Conservation (phyloP, 805 yeast genomes). For the Yarrowia sp. region DNA sequence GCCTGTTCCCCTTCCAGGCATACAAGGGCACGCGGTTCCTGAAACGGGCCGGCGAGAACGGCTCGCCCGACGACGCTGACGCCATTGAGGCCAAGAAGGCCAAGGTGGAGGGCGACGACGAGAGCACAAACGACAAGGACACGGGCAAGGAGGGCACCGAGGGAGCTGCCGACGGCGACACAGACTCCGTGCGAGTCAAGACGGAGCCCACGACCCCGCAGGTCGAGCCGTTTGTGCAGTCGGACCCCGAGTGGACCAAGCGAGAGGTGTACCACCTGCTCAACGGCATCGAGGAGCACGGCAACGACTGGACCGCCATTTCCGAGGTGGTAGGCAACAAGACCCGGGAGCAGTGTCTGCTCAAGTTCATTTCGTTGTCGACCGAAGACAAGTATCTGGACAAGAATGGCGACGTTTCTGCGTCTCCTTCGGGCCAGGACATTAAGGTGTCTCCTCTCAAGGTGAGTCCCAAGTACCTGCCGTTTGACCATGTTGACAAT, state of each 20-base stretch:
- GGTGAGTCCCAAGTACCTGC: slow-evolving; percentile 64
- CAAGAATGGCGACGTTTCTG: slow-evolving; percentile 29
- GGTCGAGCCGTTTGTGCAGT: slow-evolving; percentile 37
- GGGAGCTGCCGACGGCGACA: not conserved
- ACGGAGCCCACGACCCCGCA: slow-evolving; percentile 24
- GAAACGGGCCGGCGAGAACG: not conserved
- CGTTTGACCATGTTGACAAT: slow-evolving; percentile 81
- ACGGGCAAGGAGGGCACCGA: not conserved
- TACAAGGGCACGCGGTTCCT: slow-evolving; percentile 59
- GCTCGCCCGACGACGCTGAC: not conserved
- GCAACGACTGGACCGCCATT: slow-evolving; percentile 77
- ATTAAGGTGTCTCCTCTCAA: slow-evolving; percentile 67
- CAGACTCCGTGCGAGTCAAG: slow-evolving; percentile 20
- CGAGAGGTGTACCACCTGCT: slow-evolving; percentile 60
- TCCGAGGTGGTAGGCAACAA: slow-evolving; percentile 64
- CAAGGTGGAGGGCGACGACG: slow-evolving; percentile 1
- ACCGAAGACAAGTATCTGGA: slow-evolving; percentile 67
- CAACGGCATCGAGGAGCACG: slow-evolving; percentile 57
- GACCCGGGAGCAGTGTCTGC: slow-evolving; percentile 73
- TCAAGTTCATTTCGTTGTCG: slow-evolving; percentile 64
- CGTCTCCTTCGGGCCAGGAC: not conserved
- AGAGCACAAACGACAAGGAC: slow-evolving; percentile 20
- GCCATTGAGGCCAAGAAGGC: not conserved
- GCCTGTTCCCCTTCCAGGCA: slow-evolving; percentile 79
- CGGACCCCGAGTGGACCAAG: slow-evolving; percentile 56